A percentile compares a stretch with the other conserved stretches of the same genome.
Evolutionary conservation across 1,284 basidiomycete species (phyloP).

Genomic region (Moesziomyces parantarcticus): DNA sequence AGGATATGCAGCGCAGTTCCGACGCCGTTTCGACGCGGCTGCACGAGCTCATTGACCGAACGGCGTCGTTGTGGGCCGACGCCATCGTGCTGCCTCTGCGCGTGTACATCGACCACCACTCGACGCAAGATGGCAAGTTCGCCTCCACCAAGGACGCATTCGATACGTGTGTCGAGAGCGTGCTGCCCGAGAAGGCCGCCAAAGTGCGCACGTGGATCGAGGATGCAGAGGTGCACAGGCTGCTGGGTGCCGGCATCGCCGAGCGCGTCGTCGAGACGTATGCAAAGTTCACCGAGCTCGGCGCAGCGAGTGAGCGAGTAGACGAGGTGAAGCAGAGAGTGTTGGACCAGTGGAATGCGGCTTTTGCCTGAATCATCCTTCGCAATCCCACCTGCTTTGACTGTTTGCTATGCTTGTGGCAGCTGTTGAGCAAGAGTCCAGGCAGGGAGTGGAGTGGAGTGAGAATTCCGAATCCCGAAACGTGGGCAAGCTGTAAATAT

Average conservation of each 20-base stretch:
- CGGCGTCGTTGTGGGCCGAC: conserved; percentile 23
- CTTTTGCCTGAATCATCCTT: too few species aligned
- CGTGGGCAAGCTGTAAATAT: too few species aligned
- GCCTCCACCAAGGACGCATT: conserved; percentile 14
- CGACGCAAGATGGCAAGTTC: conserved; percentile 11
- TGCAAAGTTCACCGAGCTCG: conserved; percentile 9
- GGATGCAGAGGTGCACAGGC: conserved; percentile 29
- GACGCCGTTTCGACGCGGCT: conserved; percentile 7
- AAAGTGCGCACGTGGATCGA: conserved; percentile 36
- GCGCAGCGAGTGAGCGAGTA: not conserved
- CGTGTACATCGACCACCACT: conserved; percentile 32
- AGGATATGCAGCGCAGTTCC: conserved; percentile 27
- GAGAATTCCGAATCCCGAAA: too few species aligned
- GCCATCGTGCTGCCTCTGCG: conserved; percentile 29
- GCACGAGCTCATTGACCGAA: conserved; percentile 7
- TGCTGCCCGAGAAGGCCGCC: conserved; percentile 18
- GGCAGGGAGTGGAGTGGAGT: too few species aligned
- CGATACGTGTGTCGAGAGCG: conserved; percentile 39
- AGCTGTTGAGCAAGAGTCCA: too few species aligned
- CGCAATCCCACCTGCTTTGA: too few species aligned
- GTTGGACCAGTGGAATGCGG: conserved; percentile 3
- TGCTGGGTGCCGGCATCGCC: conserved; percentile 6
- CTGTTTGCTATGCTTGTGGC: too few species aligned
- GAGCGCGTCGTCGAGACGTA: conserved; percentile 8
- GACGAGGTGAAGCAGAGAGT: conserved; percentile 15